Evolutionary conservation across 768 basidiomycete genomes (phyloP).

Genomic region (Tephrocybe sp.): DNA sequence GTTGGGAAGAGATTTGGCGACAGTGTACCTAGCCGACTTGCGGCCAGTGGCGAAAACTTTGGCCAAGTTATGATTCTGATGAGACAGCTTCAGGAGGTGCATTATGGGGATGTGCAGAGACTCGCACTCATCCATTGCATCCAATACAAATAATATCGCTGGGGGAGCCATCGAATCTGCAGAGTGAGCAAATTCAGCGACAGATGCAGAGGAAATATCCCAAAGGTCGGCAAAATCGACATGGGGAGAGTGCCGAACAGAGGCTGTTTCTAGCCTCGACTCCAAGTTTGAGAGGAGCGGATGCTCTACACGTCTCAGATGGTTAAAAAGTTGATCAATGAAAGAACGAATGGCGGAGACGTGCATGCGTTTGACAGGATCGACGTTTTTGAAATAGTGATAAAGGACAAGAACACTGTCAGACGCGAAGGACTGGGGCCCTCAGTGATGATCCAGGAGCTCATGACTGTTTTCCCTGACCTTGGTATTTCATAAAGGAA

Average conservation of each 20-base stretch:
- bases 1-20: background rate
- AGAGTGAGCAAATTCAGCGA: background rate
- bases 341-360: background rate
- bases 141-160: background rate
- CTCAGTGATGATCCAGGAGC: background rate
- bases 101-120: background rate
- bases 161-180: background rate
- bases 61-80: background rate
- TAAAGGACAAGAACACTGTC: background rate
- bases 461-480: constrained; percentile 31
- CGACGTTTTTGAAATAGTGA: background rate
- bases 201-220: background rate
- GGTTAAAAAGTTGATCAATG: background rate
- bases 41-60: background rate
- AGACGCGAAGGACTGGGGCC: background rate
- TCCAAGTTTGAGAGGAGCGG: background rate
- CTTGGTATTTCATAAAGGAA: constrained; percentile 7
- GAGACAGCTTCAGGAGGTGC: background rate
- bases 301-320: background rate
- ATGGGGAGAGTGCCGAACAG: background rate
- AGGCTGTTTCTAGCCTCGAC: background rate
- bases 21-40: background rate
- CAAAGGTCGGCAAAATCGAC: background rate
- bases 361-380: background rate
- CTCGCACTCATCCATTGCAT: background rate